Base-by-base conservation (phyloP, 345 rosid genomes). In the Populus euphratica region DNA sequence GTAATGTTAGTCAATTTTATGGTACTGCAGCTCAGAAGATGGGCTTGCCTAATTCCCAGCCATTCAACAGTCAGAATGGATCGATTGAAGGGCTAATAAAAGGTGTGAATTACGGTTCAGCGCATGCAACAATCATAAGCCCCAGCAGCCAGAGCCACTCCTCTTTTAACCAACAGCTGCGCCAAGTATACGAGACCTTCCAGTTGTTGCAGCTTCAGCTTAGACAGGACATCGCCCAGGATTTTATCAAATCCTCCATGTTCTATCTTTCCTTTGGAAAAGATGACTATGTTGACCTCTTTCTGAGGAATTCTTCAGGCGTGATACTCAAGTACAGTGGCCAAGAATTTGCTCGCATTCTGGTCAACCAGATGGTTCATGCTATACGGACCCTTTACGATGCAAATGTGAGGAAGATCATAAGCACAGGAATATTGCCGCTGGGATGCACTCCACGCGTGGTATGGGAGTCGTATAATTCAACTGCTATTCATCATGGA, bases 201-300 rank as follows among this genome's bases (percentile, higher is more conserved):
- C 92, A 91, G 80, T 75, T 89, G 47, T 73, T 91, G 74, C 84
- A 83, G 79, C 89, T 91, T 25, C 84, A 87, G 52, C 81, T 89
- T 1, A 71, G 85, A 0, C 81, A 80, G 68, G 81, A 78, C 27
- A 69, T 21, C 44, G 81, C 88, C 21, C 76, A 69, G 13, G 47
- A 66, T 21, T 83, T 82, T 52, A 76, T 87, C 71, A 69, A 78
- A 73, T 88, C 92, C 44, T 87, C 94, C 13, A 20, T 89, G 9
- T 80, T 88, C 62, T 91, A 88, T 89, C 91, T 91, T 35, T 88
- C 94, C 13, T 91, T 91, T 50, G 94, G 94, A 43, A 88, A 86
- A 84, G 89, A 91, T 17, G 94, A 91, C 72, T 91, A 88, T 72
- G 76, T 83, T 11, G 84, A 88, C 33, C 85, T 84, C 68, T 88